Evolutionary conservation across 169 alveolate genomes (phyloP), one percentile per base, ranked within the genome.

Genomic region (Plasmodium falciparum): DNA sequence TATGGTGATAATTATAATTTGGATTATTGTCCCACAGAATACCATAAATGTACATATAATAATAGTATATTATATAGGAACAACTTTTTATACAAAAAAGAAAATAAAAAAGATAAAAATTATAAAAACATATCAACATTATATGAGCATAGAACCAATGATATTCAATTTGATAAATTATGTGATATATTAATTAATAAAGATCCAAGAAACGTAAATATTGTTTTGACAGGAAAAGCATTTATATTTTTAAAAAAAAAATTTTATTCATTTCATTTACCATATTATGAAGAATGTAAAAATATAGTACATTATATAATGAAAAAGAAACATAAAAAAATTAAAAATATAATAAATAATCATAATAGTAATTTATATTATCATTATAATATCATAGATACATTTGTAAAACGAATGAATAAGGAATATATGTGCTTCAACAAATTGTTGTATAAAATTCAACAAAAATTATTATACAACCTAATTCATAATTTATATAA

Each of bases 171-270:
- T 13, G 65, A 56, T n/a, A 22, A 56, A 17, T 56, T 56, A 56
- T 56, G 65, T 56, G 65, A 56, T 17, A 12, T 56, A 56, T 56
- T 56, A 56, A 12, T 56, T 56, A 15, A 56, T 56, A 56, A 22
- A 56, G 65, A 56, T 56, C 65, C 65, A 17, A 9, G 65, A 56
- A 56, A 22, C 0, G 22, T 56, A 56, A 22, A 5, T 56, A 56
- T 56, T 56, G 65, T 56, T 1, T 12, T 56, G 4, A 17, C 65
- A 17, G 65, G 65, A 3, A 22, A 56, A 56, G 65, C 65, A 17
- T 56, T 56, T 56, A 56, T 56, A 56, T 56, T 56, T 56, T 56
- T 56, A 56, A 56, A 56, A 56, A 56, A 56, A 56, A 22, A 56
- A 56, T 56, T 56, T 15, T 29, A 56, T 12, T 13, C 33, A 17